Evolutionary conservation across 2,329 filamentous ascomycete species (phyloP).

Genomic region (Colletotrichum tabaci): DNA sequence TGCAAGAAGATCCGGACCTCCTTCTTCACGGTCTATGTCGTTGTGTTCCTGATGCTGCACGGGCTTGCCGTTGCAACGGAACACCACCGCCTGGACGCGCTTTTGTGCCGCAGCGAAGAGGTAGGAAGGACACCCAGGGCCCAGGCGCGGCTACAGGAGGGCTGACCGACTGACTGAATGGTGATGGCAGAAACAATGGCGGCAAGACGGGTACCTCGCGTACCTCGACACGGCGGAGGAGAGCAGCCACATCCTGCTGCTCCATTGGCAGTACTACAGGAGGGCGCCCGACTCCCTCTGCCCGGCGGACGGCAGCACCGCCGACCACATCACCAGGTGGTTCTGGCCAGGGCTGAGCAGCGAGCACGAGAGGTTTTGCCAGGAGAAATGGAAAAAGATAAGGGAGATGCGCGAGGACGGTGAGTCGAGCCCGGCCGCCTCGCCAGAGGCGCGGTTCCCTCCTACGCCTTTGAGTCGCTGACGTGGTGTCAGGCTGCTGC

Average conservation of each 20-base stretch:
- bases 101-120: background rate
- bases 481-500: background rate
- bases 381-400: background rate
- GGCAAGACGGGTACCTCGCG: background rate
- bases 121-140: background rate
- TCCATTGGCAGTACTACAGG: slow-evolving; percentile 66
- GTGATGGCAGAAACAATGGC: background rate
- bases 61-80: slow-evolving; percentile 5
- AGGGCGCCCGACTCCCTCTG: background rate
- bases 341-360: slow-evolving; percentile 8
- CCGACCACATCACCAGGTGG: slow-evolving; percentile 18
- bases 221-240: background rate
- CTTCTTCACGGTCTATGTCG: slow-evolving; percentile 55
- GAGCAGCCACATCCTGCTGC: slow-evolving; percentile 62
- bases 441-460: background rate
- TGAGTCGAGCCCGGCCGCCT: background rate
- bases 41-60: slow-evolving; percentile 59
- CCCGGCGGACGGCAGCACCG: background rate
- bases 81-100: background rate
- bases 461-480: too few relatives aligned
- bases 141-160: too few relatives aligned
- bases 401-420: background rate
- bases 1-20: slow-evolving; percentile 43
- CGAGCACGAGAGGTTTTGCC: background rate
- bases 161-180: too few relatives aligned